Evolutionary conservation across 257 asterid genomes (phyloP).

Genomic region (Fraxinus cuspidata): DNA sequence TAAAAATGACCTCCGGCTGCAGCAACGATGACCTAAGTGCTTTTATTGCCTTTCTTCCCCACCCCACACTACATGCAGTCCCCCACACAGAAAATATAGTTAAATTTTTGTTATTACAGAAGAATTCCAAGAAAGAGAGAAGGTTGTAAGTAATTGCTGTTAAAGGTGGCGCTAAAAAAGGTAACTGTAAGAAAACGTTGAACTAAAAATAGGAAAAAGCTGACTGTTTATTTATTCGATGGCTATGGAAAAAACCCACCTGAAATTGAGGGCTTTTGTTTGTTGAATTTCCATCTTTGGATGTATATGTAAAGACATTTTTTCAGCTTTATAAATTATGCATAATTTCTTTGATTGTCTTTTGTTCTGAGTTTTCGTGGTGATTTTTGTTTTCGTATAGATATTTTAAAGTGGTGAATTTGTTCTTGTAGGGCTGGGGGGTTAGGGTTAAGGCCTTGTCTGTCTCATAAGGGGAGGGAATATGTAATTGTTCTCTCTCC

Average conservation of each 20-base stretch:
- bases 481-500: slow-evolving; percentile 35
- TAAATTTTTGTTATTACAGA: not conserved
- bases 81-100: not conserved
- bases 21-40: no score
- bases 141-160: slow-evolving; percentile 27
- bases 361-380: no score
- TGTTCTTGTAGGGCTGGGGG: not conserved
- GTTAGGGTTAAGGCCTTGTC: slow-evolving; percentile 20
- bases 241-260: no score
- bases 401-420: no score
- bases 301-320: no score
- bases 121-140: not conserved
- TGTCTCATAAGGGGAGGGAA: slow-evolving; percentile 28
- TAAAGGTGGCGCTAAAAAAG: slow-evolving; percentile 40
- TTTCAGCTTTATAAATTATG: no score
- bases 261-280: not conserved
- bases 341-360: no score
- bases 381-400: no score
- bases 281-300: not conserved
- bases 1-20: no score
- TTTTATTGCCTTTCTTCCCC: no score
- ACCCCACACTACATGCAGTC: no score
- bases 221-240: not conserved
- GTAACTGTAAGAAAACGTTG: slow-evolving; percentile 18
- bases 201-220: slow-evolving; percentile 12